Evolutionary conservation across 768 basidiomycete genomes (phyloP), one percentile per base, ranked within the genome.

Genomic region (Mycena galericulata): DNA sequence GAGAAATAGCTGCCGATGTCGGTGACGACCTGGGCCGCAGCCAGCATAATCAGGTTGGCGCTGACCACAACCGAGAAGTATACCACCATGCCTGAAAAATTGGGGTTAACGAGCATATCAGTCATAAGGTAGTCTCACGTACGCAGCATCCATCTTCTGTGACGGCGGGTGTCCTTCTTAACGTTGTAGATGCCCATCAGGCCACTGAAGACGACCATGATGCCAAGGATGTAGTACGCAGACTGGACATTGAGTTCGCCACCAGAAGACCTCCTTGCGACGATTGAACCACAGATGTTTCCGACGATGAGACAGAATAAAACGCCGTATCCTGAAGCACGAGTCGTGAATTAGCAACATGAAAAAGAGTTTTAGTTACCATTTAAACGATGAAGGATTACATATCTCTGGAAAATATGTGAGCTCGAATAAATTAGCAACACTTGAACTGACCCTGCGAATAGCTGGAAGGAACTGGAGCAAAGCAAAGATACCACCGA

Each of bases 131-230:
- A 36, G 22, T 32, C 1, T 3, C 14, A 71, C 76, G 45, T 65
- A 77, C 76, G 71, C 5, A 77, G 67, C 76, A 77, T 77, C 76
- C 76, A 77, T 58, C 73, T 74, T 55, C 76, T 47, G 66, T 77
- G 76, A 22, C 63, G 49, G 20, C 74, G 69, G 24, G 76, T 77
- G 47, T 76, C 65, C 38, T 57, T 67, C 60, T 73, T 76, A 27
- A 72, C 74, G 40, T 77, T 69, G 57, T 64, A 70, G 32, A 70
- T 29, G 7, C 76, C 76, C 55, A 75, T 29, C 4, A 73, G 20
- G 17, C 62, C 73, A 24, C 68, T 36, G 56, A 56, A 63, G 30
- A 73, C 65, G 34, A 73, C 57, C 70, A 76, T 70, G 57, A 75
- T 72, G 2, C 63, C 72, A 1, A 75, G 56, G 36, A 69, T 62